Evolutionary conservation across 2,329 filamentous ascomycete species (phyloP).

Genomic region (Colletotrichum orbiculare): DNA sequence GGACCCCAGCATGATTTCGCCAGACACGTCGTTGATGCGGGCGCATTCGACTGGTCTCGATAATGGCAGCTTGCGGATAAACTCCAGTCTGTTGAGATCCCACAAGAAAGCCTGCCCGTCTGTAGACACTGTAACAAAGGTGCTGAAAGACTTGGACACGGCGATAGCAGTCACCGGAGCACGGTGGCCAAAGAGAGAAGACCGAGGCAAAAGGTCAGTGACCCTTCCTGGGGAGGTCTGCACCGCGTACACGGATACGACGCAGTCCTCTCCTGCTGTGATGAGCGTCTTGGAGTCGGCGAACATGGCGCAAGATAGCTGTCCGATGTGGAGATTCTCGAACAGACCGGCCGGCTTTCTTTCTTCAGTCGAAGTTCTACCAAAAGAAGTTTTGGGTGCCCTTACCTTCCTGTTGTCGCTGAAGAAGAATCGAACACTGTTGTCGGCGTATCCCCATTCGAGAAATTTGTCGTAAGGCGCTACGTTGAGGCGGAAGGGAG

Average conservation of each 20-base stretch:
- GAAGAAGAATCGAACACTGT: constrained; percentile 90
- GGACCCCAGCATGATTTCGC: constrained; percentile 87
- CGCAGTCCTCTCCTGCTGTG: constrained; percentile 92
- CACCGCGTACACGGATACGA: constrained; percentile 85
- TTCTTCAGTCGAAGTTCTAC: constrained; percentile 42
- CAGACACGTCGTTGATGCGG: constrained; percentile 88
- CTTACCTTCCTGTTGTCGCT: constrained; percentile 80
- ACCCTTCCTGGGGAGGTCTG: constrained; percentile 70
- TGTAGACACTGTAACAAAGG: constrained; percentile 83
- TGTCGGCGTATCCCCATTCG: constrained; percentile 96
- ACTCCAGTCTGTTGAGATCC: constrained; percentile 92
- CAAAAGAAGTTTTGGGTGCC: neutral
- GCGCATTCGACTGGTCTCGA: constrained; percentile 76
- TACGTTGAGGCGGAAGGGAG: constrained; percentile 86
- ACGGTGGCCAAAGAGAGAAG: constrained; percentile 91
- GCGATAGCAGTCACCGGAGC: constrained; percentile 84
- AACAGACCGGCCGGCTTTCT: constrained; percentile 79
- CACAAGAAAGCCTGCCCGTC: constrained; percentile 90
- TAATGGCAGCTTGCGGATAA: constrained; percentile 78
- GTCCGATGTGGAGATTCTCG: constrained; percentile 92
- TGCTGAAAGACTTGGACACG: constrained; percentile 87
- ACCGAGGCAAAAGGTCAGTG: constrained; percentile 82
- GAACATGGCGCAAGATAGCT: constrained; percentile 85
- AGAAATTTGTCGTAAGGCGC: constrained; percentile 93
- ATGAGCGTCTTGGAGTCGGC: constrained; percentile 91